Base-by-base conservation (phyloP, 164 flowering plant genomes). In the Liriodendron chinense region DNA sequence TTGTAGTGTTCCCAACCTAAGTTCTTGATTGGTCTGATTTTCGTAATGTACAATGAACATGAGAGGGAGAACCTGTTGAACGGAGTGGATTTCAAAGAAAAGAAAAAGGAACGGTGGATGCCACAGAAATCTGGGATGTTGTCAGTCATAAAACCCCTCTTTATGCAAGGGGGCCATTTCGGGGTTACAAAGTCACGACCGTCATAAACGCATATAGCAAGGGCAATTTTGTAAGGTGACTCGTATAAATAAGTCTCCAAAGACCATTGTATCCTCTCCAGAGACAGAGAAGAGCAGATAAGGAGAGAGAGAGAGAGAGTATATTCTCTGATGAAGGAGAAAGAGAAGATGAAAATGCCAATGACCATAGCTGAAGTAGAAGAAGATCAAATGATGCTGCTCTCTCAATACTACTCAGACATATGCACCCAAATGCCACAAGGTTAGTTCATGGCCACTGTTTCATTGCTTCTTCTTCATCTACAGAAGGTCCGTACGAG, bases 321-420 rank as follows among this genome's bases (percentile, higher is more conserved):
- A 0, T 34, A 34, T 34, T 34, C 43, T 0, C 43, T 34, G 43
- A 34, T 34, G 47, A 65, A 48, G 48, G 43, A 70, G 28, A 70
- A 18, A 48, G n/a, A 70, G 61, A n/a, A 14, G 48, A 22, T 47
- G 23, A 43, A 14, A 21, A 21, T 69, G 70, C 16, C 43, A 22
- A 64, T 9, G 21, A 18, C 9, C 0, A 22, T 64, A 4, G 23
- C 7, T 13, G 47, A 24, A 24, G 69, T 66, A 18, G 14, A 47
- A 69, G 71, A 48, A 47, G 88, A 86, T 47, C 83, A 81, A 28
- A 73, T 84, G 87, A 71, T 47, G 7, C 80, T 83, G 56, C 49
- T 86, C 64, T 82, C 88, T 34, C 86, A 83, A 69, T 63, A 82
- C 47, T 88, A 84, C 77, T 79, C 83, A 13, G 84, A 47, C 9